These are phyloP conservation scores for Cladosporium sp. DNA, from an alignment of 2,329 filamentous ascomycete species.

Conservation along the genomic window DNA sequence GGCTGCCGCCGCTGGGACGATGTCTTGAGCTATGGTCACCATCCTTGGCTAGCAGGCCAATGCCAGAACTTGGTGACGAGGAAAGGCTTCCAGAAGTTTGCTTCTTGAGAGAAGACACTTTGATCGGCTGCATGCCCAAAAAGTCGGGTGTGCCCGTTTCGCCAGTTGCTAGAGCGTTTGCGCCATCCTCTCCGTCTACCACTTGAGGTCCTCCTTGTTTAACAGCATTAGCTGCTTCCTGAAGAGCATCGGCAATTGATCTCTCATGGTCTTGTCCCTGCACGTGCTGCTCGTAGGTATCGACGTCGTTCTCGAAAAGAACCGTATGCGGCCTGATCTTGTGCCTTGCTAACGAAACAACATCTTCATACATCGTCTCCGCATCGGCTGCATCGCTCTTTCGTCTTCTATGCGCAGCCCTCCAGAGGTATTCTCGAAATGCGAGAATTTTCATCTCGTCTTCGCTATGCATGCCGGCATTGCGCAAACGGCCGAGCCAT, in stretches of 20 bases:
- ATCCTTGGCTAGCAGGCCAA: slow-evolving; percentile 27
- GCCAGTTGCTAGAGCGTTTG: background rate
- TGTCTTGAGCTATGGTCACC: slow-evolving; percentile 38
- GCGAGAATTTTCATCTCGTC: slow-evolving; percentile 87
- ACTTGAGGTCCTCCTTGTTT: slow-evolving; percentile 7
- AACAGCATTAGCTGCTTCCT: slow-evolving; percentile 58
- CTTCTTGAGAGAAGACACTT: slow-evolving; percentile 15
- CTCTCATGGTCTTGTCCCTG: slow-evolving; percentile 32
- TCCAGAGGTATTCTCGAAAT: slow-evolving; percentile 86
- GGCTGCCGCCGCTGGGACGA: slow-evolving; percentile 54
- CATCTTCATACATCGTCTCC: slow-evolving; percentile 52
- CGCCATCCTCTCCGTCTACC: background rate
- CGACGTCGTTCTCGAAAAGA: slow-evolving; percentile 76
- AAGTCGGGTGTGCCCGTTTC: background rate
- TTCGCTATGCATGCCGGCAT: slow-evolving; percentile 72
- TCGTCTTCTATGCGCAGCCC: slow-evolving; percentile 67
- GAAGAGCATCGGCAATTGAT: slow-evolving; percentile 82
- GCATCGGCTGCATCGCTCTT: slow-evolving; percentile 47
- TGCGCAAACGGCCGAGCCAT: slow-evolving; percentile 81
- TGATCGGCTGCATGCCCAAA: slow-evolving; percentile 3
- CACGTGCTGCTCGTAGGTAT: slow-evolving; percentile 40
- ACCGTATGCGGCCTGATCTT: slow-evolving; percentile 81
- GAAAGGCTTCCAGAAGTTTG: slow-evolving; percentile 29
- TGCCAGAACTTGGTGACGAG: slow-evolving; percentile 31
- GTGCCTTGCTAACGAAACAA: slow-evolving; percentile 70